Percentiles rank a stretch among this genome's conserved stretches.
Conservation (phyloP, 805 yeast species). For the Tetrapisispora iriomotensis region DNA sequence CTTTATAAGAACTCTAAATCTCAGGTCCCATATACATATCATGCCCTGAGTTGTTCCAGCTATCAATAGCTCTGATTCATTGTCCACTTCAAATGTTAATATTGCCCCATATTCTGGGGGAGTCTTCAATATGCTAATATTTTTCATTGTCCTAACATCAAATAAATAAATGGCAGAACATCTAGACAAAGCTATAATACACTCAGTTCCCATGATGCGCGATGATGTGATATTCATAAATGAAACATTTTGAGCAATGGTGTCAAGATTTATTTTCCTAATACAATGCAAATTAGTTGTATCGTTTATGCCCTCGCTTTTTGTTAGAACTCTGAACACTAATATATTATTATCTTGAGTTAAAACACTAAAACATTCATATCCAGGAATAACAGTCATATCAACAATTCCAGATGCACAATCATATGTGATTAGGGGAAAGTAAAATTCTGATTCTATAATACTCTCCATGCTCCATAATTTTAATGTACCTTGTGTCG, state of each 20-base stretch:
- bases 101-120: slow-evolving; percentile 59
- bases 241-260: slow-evolving; percentile 30
- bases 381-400: slow-evolving; percentile 41
- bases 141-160: slow-evolving; percentile 50
- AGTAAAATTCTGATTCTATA: slow-evolving; percentile 48
- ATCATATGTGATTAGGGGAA: slow-evolving; percentile 38
- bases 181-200: slow-evolving; percentile 44
- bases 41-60: slow-evolving; percentile 70
- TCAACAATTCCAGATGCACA: slow-evolving; percentile 42
- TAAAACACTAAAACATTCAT: slow-evolving; percentile 50
- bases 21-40: slow-evolving; percentile 70
- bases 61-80: slow-evolving; percentile 49
- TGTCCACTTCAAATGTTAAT: slow-evolving; percentile 48
- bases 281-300: slow-evolving; percentile 15
- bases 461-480: slow-evolving; percentile 69
- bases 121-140: slow-evolving; percentile 35
- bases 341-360: slow-evolving; percentile 30
- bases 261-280: slow-evolving; percentile 15
- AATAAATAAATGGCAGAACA: slow-evolving; percentile 40
- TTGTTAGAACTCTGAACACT: slow-evolving; percentile 31
- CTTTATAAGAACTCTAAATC: slow-evolving; percentile 52
- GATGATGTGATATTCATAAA: slow-evolving; percentile 38
- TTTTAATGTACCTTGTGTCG: slow-evolving; percentile 60
- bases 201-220: slow-evolving; percentile 32
- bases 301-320: slow-evolving; percentile 9